Base-by-base conservation (phyloP, 2,329 filamentous ascomycete genomes). In the Ascomycota sp. region DNA sequence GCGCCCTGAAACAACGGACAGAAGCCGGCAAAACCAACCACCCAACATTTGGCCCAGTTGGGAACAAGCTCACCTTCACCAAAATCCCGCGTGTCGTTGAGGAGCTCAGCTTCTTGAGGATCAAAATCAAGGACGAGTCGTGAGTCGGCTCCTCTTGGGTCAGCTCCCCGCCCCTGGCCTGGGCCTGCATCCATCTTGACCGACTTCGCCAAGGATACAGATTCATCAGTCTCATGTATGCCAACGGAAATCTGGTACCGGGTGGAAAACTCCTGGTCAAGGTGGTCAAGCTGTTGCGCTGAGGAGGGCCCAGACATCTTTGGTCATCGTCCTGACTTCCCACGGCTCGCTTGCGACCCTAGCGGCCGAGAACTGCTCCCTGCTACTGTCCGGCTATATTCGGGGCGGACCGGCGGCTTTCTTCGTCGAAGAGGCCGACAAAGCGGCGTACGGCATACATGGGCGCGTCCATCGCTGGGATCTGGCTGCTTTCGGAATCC, bases 81-180 rank as follows among this genome's bases (percentile, higher is more conserved):
- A 59, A 61, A 22, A 53, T 72, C 27, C 55, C 58, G 31, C 62
- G 64, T 29, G 62, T 81, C 8, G 62, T 77, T 10, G 70, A 78
- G 43, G 65, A 75, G 39, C 57, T 83, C 38, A 77, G 71, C 42
- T 83, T 83, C 44, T 51, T 83, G 36, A 70, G 65, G 33, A 59
- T 71, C 48, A 65, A 60, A 34, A 49, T 71, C 32, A 61, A 67
- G 36, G 61, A 69, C 39, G 57, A 58, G 27, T 51, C 52, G 23
- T 45, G 50, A 24, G 43, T 49, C 30, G 46, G 52, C 15, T 48
- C 53, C 27, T n/a, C n/a, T n/a, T n/a, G n/a, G n/a, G 51, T 55
- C 29, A 44, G 45, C 36, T 48, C 45, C 23, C 43, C 50, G 9
- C 46, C 59, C 23, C 51, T 63, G 19, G 61, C 59, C 8, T 71